phyloP scores from a whole-genome alignment of 768 basidiomycete species.

The Kwoniella newhampshirensis region DNA sequence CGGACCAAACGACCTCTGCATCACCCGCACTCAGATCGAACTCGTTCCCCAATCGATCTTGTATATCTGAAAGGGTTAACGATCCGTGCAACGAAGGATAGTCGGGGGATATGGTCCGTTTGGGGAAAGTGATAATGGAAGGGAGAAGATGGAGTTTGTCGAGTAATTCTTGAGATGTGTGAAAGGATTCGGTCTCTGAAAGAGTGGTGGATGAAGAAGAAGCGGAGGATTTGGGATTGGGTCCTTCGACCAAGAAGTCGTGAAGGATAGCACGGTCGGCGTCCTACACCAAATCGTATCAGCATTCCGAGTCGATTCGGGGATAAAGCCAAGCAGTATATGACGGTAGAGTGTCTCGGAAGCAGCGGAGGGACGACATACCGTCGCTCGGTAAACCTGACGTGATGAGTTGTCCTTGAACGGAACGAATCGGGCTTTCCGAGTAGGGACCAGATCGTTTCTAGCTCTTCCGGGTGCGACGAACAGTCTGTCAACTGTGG shows the following conservation, averaged over 20 bases:
- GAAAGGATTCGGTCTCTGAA: not conserved
- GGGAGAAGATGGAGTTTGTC: constrained; percentile 23
- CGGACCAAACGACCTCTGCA: constrained; percentile 18
- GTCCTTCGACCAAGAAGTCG: constrained; percentile 9
- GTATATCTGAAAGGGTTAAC: constrained; percentile 28
- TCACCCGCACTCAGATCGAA: constrained; percentile 10
- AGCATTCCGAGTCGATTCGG: too few species aligned
- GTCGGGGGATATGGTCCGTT: constrained; percentile 18
- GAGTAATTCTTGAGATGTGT: constrained; percentile 17
- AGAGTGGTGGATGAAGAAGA: not conserved
- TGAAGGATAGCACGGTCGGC: constrained; percentile 2
- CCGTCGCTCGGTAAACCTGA: constrained; percentile 20
- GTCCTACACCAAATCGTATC: not conserved
- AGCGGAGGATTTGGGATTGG: not conserved
- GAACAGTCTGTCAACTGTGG: constrained; percentile 29
- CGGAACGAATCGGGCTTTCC: constrained; percentile 35
- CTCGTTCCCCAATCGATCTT: constrained; percentile 16
- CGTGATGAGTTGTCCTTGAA: constrained; percentile 24
- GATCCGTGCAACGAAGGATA: constrained; percentile 22
- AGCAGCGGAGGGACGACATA: not conserved
- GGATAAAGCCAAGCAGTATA: not conserved
- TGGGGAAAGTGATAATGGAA: constrained; percentile 19
- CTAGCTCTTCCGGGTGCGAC: constrained; percentile 40
- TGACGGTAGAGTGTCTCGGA: too few species aligned
- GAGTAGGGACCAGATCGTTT: constrained; percentile 33